These are phyloP conservation scores for Aspergillus avenaceus DNA, from an alignment of 495 filamentous ascomycete species.

Conservation along the genomic window DNA sequence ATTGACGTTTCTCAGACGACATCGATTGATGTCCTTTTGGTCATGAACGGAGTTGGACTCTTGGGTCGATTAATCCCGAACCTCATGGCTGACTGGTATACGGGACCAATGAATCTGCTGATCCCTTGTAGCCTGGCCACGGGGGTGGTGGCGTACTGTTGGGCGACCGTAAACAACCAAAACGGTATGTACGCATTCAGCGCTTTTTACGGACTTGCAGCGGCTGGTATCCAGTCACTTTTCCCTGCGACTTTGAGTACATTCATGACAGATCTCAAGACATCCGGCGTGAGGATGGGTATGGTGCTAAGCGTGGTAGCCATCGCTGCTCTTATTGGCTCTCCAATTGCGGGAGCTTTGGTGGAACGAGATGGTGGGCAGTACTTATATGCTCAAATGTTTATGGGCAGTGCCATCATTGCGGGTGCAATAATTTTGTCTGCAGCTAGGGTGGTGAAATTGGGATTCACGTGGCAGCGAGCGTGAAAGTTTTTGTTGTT, in stretches of 20 bases:
- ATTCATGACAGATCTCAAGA: conserved; percentile 60
- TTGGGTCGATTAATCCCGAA: conserved; percentile 62
- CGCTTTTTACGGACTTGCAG: conserved; percentile 57
- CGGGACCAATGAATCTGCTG: conserved; percentile 62
- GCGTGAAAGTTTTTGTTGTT: conserved; percentile 13
- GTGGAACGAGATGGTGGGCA: conserved; percentile 44
- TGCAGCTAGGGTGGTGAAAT: conserved; percentile 43
- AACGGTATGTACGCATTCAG: conserved; percentile 57
- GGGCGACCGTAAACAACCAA: conserved; percentile 53
- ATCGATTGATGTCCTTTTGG: conserved; percentile 63
- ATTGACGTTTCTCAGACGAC: conserved; percentile 49
- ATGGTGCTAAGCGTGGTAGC: conserved; percentile 76
- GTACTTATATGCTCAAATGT: conserved; percentile 58
- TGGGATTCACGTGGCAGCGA: conserved; percentile 25
- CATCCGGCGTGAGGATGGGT: conserved; percentile 69
- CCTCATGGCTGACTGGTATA: conserved; percentile 56
- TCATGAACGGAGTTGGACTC: conserved; percentile 69
- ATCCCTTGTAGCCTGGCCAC: conserved; percentile 50
- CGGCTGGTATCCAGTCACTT: conserved; percentile 65
- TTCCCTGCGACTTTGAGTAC: conserved; percentile 58
- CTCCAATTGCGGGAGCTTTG: conserved; percentile 67
- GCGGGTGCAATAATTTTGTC: conserved; percentile 45
- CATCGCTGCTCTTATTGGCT: conserved; percentile 68
- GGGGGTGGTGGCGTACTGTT: conserved; percentile 54
- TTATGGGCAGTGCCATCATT: conserved; percentile 43